Percentiles rank a stretch among this genome's conserved stretches.
These are phyloP conservation scores for Auricularia auricula-judae DNA, from an alignment of 768 basidiomycete genomes.

Conservation along the genomic window DNA sequence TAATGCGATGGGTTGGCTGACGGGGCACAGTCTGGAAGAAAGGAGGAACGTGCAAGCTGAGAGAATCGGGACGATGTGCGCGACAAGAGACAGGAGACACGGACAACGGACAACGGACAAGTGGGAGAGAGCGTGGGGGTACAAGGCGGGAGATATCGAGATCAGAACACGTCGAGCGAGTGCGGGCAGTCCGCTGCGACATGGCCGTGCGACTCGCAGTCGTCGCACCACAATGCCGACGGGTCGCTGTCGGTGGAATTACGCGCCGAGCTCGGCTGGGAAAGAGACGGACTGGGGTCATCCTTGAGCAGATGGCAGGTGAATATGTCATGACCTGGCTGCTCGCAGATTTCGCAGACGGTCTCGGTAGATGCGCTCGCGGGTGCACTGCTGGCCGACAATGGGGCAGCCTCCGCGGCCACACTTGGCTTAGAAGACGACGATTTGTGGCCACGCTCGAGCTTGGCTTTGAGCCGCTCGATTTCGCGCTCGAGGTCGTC, in stretches of 20 bases:
- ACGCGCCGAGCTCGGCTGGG: conserved; percentile 6
- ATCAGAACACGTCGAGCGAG: conserved; percentile 74
- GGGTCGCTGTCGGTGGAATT: conserved; percentile 5
- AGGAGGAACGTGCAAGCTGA: no score
- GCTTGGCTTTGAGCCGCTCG: conserved; percentile 62
- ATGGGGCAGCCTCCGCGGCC: conserved; percentile 18
- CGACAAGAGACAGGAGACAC: no score
- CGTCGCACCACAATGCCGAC: conserved; percentile 56
- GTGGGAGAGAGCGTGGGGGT: no score
- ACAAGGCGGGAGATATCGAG: not conserved
- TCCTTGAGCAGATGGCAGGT: conserved; percentile 66
- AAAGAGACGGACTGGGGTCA: conserved; percentile 20
- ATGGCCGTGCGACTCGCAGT: conserved; percentile 78
- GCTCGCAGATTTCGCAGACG: conserved; percentile 81
- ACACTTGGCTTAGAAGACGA: conserved; percentile 38
- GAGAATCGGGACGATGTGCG: no score
- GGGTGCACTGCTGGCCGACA: conserved; percentile 14
- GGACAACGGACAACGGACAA: no score
- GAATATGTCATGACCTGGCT: conserved; percentile 78
- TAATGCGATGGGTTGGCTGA: no score
- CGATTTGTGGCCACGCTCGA: conserved; percentile 49
- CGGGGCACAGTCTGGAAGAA: no score
- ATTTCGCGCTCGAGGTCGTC: conserved; percentile 84
- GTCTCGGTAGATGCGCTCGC: conserved; percentile 18
- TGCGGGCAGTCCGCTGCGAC: conserved; percentile 69